Evolutionary conservation across 2,329 filamentous ascomycete species (phyloP).

Genomic region (Pestalotiopsis sp.): DNA sequence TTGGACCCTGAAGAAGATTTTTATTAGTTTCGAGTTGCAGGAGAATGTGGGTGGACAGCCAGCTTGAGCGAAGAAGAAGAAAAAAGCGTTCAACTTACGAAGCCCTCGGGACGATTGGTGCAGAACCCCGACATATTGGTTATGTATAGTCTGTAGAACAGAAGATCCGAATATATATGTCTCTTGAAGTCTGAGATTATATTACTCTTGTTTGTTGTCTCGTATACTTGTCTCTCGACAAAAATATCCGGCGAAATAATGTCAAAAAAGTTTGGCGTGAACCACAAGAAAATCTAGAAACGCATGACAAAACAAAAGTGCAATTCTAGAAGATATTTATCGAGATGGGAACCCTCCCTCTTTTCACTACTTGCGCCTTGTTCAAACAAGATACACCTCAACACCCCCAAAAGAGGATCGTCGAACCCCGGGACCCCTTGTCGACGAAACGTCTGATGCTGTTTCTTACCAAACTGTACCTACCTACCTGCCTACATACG

Average conservation of each 20-base stretch:
- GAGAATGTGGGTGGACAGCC: not conserved
- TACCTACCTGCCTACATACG: too few species aligned
- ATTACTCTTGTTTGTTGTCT: not conserved
- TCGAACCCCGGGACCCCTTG: too few species aligned
- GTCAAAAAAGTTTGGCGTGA: not conserved
- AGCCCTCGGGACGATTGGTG: constrained; percentile 16
- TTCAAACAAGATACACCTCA: not conserved
- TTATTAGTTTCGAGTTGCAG: too few species aligned
- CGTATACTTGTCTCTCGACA: not conserved
- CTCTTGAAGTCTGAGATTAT: not conserved
- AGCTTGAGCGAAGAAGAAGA: too few species aligned
- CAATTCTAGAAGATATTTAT: not conserved
- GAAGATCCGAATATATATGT: not conserved
- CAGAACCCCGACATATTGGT: constrained; percentile 13
- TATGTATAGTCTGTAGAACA: not conserved
- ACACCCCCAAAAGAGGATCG: not conserved
- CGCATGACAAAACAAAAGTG: too few species aligned
- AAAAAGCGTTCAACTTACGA: constrained; percentile 2
- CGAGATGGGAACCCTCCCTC: not conserved
- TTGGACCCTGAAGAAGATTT: constrained; percentile 9
- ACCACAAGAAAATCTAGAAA: too few species aligned
- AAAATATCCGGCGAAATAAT: not conserved
- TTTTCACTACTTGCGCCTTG: not conserved
- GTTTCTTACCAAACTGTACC: not conserved
- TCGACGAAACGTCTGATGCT: constrained; percentile 9